A percentile compares a stretch with the other conserved stretches of the same genome.
Conservation (phyloP, 495 filamentous ascomycete species). For the Neurospora sp. region DNA sequence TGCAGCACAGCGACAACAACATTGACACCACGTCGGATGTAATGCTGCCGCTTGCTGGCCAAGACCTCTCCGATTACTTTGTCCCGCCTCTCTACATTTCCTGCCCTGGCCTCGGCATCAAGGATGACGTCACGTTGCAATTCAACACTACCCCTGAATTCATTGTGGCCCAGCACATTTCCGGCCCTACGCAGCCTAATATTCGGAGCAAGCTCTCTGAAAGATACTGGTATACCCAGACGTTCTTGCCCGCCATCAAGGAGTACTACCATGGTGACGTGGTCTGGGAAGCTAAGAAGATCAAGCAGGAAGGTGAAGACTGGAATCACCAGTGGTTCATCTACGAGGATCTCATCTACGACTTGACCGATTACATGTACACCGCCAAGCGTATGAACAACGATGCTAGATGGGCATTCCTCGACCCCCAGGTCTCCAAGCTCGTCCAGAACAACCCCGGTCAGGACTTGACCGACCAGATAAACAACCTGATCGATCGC, state of each 20-base stretch:
- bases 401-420: constrained; percentile 48
- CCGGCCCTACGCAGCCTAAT: constrained; percentile 49
- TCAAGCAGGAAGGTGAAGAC: constrained; percentile 55
- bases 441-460: constrained; percentile 68
- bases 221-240: constrained; percentile 63
- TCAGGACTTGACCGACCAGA: constrained; percentile 58
- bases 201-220: constrained; percentile 45
- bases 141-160: constrained; percentile 50
- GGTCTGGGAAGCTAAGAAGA: constrained; percentile 46
- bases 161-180: constrained; percentile 49
- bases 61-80: constrained; percentile 78
- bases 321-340: constrained; percentile 70
- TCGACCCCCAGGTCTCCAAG: constrained; percentile 52
- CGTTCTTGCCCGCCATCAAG: constrained; percentile 69
- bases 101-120: constrained; percentile 56
- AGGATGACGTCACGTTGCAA: constrained; percentile 40
- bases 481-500: constrained; percentile 36
- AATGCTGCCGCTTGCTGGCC: constrained; percentile 70
- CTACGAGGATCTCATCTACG: constrained; percentile 65
- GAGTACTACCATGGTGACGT: constrained; percentile 81
- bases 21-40: constrained; percentile 47
- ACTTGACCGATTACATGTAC: constrained; percentile 83
- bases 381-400: constrained; percentile 46
- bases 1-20: constrained; percentile 64
- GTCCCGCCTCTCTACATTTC: constrained; percentile 63